Base-by-base conservation (phyloP, 345 rosid species). In the Brassica nigra region DNA sequence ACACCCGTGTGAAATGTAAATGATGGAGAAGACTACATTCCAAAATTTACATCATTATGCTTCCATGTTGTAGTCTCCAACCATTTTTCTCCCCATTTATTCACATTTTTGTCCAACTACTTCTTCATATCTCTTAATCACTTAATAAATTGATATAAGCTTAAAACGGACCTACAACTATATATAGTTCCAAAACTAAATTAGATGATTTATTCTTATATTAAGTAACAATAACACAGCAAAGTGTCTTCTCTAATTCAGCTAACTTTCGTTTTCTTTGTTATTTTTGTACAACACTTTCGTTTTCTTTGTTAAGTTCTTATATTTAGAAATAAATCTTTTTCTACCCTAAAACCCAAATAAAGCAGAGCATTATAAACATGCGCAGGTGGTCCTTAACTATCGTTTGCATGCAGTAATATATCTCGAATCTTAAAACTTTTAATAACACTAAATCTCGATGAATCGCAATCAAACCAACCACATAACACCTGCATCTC, bases 1-100 rank as follows among this genome's bases (percentile, higher is more conserved):
- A 69, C 79, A 75, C 75, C 59, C 79, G 83, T 80, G 83, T 75
- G 83, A 74, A 62, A 18, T 49, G 42, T 74, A 8, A 69, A 80
- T 74, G 79, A 68, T 74, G 79, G 64, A 52, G 66, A 59, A 49
- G 42, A 15, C 59, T 73, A 79, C 20, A 52, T 70, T 63, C 79
- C 71, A 80, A 54, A 70, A 80, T 62, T 58, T 14, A 28, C 54
- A 80, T 80, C 79, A 80, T 80, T 74, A 80, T 74, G 71, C 70
- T 80, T 28, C 74, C 79, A 74, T 62, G 61, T 73, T 67, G 66
- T 55, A 64, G 55, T 71, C 5, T 64, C 6, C 39, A 11, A 11
- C 61, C 42, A 12, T 49, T 23, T 70, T 70, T 28, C 10, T 10
- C 3, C 20, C 3, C 62, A 20, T 36, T 54, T 28, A 29, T 66